These are phyloP conservation scores for Starmerella tilneyi DNA, from an alignment of 805 yeast species.

Conservation along the genomic window DNA sequence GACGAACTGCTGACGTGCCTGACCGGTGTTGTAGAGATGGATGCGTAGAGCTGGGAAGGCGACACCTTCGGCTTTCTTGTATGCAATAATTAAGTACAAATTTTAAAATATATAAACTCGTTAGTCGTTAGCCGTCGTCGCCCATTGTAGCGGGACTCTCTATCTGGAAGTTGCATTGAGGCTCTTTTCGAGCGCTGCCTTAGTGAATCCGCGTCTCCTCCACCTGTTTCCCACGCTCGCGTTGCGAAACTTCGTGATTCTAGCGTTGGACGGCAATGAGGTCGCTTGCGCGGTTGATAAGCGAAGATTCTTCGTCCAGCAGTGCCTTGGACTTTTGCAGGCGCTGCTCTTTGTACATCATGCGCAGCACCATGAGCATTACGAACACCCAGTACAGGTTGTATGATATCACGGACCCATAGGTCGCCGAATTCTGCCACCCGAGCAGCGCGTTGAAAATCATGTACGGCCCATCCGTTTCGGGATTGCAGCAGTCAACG, in stretches of 20 bases:
- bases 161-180: no score
- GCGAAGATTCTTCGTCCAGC: conserved; percentile 17
- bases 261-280: no score
- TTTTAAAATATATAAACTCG: no score
- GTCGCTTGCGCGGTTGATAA: conserved; percentile 20
- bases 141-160: no score
- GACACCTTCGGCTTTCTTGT: neutral
- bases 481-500: conserved; percentile 88
- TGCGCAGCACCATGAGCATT: conserved; percentile 36
- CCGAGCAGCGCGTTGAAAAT: conserved; percentile 78
- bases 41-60: conserved; percentile 11
- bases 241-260: no score
- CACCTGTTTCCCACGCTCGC: no score
- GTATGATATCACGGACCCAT: conserved; percentile 72
- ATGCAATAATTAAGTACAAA: neutral
- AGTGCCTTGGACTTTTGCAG: neutral
- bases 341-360: conserved; percentile 38
- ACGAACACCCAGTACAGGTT: conserved; percentile 55
- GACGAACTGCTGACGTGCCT: conserved; percentile 78
- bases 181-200: no score
- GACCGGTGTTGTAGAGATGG: conserved; percentile 39
- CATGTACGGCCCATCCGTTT: conserved; percentile 91
- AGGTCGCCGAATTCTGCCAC: conserved; percentile 91
- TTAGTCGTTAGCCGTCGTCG: conserved; percentile 6
- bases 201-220: no score